Evolutionary conservation across 345 rosid species (phyloP).

Genomic region (Durio zibethinus): DNA sequence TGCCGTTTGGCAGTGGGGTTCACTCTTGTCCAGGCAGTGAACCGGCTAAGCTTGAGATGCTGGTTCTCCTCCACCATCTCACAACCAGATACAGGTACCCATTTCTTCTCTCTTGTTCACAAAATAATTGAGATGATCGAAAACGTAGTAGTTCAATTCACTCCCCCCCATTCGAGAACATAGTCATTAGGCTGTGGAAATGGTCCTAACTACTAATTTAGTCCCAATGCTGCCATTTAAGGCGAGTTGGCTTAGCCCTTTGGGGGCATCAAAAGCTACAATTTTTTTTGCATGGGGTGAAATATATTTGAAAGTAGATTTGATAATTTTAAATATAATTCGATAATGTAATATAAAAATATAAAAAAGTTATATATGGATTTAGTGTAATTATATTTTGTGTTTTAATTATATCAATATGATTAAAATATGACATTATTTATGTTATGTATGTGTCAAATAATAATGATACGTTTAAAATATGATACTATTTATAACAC

Average conservation of each 20-base stretch:
- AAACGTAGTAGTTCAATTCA: not conserved
- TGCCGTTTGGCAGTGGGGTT: conserved; percentile 92
- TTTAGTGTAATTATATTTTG: no score
- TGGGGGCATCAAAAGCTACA: not conserved
- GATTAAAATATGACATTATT: no score
- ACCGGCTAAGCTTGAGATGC: conserved; percentile 91
- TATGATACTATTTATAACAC: no score
- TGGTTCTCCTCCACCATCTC: conserved; percentile 84
- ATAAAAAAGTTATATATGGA: no score
- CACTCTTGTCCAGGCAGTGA: conserved; percentile 99
- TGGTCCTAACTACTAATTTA: conserved; percentile 30
- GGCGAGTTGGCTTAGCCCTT: not conserved
- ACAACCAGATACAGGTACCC: conserved; percentile 65
- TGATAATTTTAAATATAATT: no score
- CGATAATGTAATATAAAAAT: no score
- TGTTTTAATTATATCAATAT: no score
- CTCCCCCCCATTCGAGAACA: not conserved
- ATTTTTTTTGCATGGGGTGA: not conserved
- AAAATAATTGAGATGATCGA: not conserved
- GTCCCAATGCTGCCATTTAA: not conserved
- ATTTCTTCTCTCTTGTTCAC: not conserved
- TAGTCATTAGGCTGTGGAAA: conserved; percentile 31
- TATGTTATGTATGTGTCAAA: no score
- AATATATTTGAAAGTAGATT: not conserved
- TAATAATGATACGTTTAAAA: no score